Base-by-base conservation (phyloP, 225 moss, liverwort and hornwort species). In the Rhytidiadelphus loreus region DNA sequence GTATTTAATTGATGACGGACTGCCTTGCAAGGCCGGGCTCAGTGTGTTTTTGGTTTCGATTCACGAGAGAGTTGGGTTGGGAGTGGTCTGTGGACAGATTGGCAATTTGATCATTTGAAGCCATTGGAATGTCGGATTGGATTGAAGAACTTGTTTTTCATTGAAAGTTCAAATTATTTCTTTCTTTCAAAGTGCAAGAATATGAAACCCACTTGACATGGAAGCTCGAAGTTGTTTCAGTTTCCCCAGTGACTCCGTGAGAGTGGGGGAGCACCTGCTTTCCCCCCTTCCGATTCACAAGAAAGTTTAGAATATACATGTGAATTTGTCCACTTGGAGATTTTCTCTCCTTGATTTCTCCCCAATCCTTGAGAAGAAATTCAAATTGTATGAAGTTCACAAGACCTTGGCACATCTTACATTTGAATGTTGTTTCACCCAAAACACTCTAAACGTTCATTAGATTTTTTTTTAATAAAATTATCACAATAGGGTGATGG, bases 211-310 rank as follows among this genome's bases (percentile, higher is more conserved):
- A n/a, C n/a, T 66, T 69, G 9, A 26, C 24, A 41, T 41, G 26
- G 25, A 25, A 41, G n/a, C n/a, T n/a, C n/a, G n/a, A n/a, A n/a
- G 41, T 24, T 25, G 14, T 70, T 70, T 41, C 7, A 25, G 5
- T 2, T 71, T 43, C 8, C 8, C 5, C 7, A 4, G 3, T 14
- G 14, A 14, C 8, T 3, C 7, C 8, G 3, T 14, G 14, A 14
- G 2, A 69, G 23, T 24, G 4, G 8, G 4, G 25, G 25, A 70
- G 41, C 8, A 14, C 70, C 4, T 41, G 5, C 13, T 7, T 69
- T 69, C 22, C 22, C 13, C 39, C 13, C 12, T 21, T 23, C 7
- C 39, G 13, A 69, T 69, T 39, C 39, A 68, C 1, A 70, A 71
- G 9, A 43, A 71, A 71, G 13, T 71, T 43, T 43, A 43, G 71